Evolutionary conservation across 306 rosid species (phyloP).

Genomic region (Vigna angularis): DNA sequence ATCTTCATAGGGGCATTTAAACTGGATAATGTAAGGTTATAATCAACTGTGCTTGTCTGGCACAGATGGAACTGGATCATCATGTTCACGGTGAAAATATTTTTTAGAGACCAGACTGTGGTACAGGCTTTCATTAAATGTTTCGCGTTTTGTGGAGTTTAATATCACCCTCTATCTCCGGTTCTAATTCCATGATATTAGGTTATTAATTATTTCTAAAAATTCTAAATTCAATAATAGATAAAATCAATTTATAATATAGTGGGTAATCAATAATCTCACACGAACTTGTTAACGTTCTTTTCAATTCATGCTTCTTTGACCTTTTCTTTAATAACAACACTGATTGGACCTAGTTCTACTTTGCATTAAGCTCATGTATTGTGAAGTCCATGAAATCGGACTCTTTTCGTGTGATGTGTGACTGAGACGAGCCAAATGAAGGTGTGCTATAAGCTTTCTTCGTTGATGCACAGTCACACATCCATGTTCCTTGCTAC

Average conservation of each 20-base stretch:
- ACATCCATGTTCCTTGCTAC: conserved; percentile 17
- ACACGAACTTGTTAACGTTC: too few species aligned
- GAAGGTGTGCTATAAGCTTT: conserved; percentile 28
- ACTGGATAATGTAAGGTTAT: not conserved
- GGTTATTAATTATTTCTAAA: not conserved
- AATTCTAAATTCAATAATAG: too few species aligned
- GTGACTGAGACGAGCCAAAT: conserved; percentile 26
- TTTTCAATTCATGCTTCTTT: too few species aligned
- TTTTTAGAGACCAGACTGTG: not conserved
- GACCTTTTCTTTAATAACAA: too few species aligned
- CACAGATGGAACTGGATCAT: not conserved
- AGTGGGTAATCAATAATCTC: too few species aligned
- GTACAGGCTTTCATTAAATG: not conserved
- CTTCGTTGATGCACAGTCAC: conserved; percentile 4
- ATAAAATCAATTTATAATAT: too few species aligned
- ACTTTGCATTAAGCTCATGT: too few species aligned
- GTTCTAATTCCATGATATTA: not conserved
- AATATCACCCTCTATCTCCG: not conserved
- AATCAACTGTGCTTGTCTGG: not conserved
- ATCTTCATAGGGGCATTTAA: not conserved
- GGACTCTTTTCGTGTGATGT: not conserved
- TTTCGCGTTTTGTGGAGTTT: not conserved
- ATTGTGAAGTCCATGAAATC: too few species aligned
- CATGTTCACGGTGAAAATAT: not conserved
- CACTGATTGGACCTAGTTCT: too few species aligned